Evolutionary conservation across 2,329 filamentous ascomycete genomes (phyloP).

Genomic region (Trematosphaeria pertusa): DNA sequence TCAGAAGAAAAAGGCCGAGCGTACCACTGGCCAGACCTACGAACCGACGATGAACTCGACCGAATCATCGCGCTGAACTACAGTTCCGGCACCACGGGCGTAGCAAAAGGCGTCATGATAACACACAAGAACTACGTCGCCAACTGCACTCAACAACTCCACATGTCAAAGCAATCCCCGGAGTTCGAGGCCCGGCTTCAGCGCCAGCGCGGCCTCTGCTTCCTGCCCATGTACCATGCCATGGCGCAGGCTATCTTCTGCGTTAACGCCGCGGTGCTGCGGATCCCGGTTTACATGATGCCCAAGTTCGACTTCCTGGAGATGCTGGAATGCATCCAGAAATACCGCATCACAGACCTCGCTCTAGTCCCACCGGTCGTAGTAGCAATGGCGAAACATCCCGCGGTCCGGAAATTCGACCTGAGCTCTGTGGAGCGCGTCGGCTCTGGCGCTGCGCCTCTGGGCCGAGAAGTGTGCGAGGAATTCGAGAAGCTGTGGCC

Average conservation of each 20-base stretch:
- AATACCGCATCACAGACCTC: slow-evolving; percentile 71
- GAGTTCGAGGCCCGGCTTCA: slow-evolving; percentile 56
- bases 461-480: slow-evolving; percentile 49
- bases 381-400: slow-evolving; percentile 75
- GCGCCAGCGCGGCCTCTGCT: slow-evolving; percentile 63
- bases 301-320: slow-evolving; percentile 75
- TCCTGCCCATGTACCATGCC: slow-evolving; percentile 68
- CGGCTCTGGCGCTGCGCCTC: slow-evolving; percentile 72
- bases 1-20: slow-evolving; percentile 55
- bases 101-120: slow-evolving; percentile 84
- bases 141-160: slow-evolving; percentile 69
- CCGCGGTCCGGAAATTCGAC: slow-evolving; percentile 69
- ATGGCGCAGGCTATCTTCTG: slow-evolving; percentile 72
- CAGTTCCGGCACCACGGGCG: slow-evolving; percentile 78
- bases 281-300: slow-evolving; percentile 80
- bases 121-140: slow-evolving; percentile 79
- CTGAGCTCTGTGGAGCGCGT: slow-evolving; percentile 69
- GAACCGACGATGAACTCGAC: slow-evolving; percentile 56
- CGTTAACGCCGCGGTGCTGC: slow-evolving; percentile 62
- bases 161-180: slow-evolving; percentile 54
- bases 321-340: slow-evolving; percentile 72
- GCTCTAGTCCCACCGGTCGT: slow-evolving; percentile 77
- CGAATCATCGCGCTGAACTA: slow-evolving; percentile 78
- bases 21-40: slow-evolving; percentile 70
- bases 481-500: slow-evolving; percentile 67